These are phyloP conservation scores for Mycena citricolor DNA, from an alignment of 1,284 basidiomycete genomes.

Conservation along the genomic window DNA sequence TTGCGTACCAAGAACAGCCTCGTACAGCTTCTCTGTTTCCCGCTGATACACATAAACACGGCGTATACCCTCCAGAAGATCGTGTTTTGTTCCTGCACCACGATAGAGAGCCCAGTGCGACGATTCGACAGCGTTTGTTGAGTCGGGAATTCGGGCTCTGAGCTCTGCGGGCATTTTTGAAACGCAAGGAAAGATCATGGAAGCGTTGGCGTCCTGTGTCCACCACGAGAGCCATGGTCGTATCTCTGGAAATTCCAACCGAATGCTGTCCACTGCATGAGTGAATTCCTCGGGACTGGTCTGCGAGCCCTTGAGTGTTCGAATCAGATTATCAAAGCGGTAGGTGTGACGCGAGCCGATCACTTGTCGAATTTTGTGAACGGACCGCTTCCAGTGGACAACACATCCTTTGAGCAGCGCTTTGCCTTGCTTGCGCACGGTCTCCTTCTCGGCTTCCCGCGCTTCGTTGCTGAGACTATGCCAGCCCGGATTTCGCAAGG, in stretches of 20 bases:
- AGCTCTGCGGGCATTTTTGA: conserved; percentile 1
- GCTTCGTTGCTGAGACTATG: conserved; percentile 1
- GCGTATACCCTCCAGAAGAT: conserved; percentile 6
- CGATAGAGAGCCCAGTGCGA: conserved; percentile 3
- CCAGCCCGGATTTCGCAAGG: conserved; percentile 10
- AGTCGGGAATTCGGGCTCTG: not conserved
- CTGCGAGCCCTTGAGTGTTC: not conserved
- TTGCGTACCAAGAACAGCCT: not conserved
- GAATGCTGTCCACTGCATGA: not conserved
- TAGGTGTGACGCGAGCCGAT: too few relatives aligned
- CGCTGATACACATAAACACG: conserved; percentile 6
- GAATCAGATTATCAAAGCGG: not conserved
- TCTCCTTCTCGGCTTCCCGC: not conserved
- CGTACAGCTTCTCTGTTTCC: conserved; percentile 6
- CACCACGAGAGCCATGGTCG: conserved; percentile 8
- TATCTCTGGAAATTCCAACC: conserved; percentile 2
- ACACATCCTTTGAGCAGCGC: conserved; percentile 8
- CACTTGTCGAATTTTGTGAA: conserved; percentile 8
- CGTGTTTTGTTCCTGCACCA: not conserved
- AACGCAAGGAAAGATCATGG: conserved; percentile 8
- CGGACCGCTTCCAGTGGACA: conserved; percentile 13
- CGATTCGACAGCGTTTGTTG: conserved; percentile 5
- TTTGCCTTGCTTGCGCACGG: not conserved
- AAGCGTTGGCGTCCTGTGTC: not conserved
- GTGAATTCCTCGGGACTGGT: not conserved